A percentile compares a stretch with the other conserved stretches of the same genome.
These are phyloP conservation scores for Arachnomyces sp. DNA, from an alignment of 2,329 filamentous ascomycete genomes.

Conservation along the genomic window DNA sequence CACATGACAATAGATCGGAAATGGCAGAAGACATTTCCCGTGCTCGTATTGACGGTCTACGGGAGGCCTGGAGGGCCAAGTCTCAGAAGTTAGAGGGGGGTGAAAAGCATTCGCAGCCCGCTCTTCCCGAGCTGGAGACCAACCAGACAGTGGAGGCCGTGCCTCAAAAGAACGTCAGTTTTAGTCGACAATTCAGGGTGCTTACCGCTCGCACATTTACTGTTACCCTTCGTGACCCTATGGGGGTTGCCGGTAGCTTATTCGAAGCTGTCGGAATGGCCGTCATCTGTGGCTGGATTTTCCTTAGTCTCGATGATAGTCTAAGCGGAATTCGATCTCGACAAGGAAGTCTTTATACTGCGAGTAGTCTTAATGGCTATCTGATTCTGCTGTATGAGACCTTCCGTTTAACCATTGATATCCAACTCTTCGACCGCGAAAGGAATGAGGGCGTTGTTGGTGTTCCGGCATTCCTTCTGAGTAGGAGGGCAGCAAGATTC, in stretches of 20 bases:
- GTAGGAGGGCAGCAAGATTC: slow-evolving; percentile 59
- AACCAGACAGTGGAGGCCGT: slow-evolving; percentile 5
- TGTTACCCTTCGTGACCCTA: slow-evolving; percentile 66
- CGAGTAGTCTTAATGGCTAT: slow-evolving; percentile 65
- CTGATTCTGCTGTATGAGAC: slow-evolving; percentile 68
- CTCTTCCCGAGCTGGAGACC: background rate
- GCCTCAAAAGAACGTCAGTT: slow-evolving; percentile 42
- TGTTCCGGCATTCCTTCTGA: slow-evolving; percentile 61
- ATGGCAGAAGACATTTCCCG: slow-evolving; percentile 56
- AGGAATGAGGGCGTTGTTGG: slow-evolving; percentile 63
- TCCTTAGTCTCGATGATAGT: slow-evolving; percentile 55
- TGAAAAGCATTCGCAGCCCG: slow-evolving; percentile 5
- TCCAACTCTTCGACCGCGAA: slow-evolving; percentile 68
- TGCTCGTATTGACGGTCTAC: slow-evolving; percentile 53
- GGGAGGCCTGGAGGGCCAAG: slow-evolving; percentile 46
- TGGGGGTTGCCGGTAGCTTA: slow-evolving; percentile 64
- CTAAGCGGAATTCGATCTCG: slow-evolving; percentile 65
- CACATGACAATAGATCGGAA: slow-evolving; percentile 61
- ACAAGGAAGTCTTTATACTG: slow-evolving; percentile 64
- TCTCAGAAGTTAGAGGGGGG: slow-evolving; percentile 3
- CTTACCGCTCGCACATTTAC: slow-evolving; percentile 61
- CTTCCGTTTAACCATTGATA: slow-evolving; percentile 66
- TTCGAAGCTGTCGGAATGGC: slow-evolving; percentile 63
- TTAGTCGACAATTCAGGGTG: slow-evolving; percentile 56
- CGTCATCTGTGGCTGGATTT: slow-evolving; percentile 65